Evolutionary conservation across 176 grass and related monocot species (phyloP).

Genomic region (Elymus sibiricus): DNA sequence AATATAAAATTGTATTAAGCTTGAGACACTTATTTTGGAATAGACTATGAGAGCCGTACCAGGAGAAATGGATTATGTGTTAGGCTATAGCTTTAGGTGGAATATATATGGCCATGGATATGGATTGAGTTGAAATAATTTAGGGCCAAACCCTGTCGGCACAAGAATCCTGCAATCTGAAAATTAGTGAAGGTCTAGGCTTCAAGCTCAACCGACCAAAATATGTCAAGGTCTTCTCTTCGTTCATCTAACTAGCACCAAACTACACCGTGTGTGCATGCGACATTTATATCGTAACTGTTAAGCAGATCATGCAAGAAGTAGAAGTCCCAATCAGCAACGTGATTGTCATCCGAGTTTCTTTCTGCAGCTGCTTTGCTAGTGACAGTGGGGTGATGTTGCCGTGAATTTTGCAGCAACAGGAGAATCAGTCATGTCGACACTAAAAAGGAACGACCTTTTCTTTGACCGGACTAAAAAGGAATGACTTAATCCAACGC

Average conservation of each 20-base stretch:
- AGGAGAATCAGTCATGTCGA: constrained; percentile 4
- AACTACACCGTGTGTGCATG: neutral
- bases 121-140: neutral
- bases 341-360: neutral
- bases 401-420: neutral
- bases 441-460: neutral
- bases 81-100: neutral
- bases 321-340: neutral
- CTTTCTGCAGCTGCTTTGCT: neutral
- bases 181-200: neutral
- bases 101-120: neutral
- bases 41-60: no score
- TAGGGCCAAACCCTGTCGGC: neutral
- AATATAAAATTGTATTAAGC: no score
- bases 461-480: neutral
- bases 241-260: neutral
- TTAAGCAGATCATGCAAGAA: neutral
- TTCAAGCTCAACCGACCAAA: neutral
- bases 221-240: neutral
- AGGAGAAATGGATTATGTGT: no score
- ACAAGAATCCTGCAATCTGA: neutral
- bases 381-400: neutral
- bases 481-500: neutral
- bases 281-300: neutral
- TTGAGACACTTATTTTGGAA: no score